Conservation (phyloP, 176 grass and related monocot species). For the Oropetium thomaeum region DNA sequence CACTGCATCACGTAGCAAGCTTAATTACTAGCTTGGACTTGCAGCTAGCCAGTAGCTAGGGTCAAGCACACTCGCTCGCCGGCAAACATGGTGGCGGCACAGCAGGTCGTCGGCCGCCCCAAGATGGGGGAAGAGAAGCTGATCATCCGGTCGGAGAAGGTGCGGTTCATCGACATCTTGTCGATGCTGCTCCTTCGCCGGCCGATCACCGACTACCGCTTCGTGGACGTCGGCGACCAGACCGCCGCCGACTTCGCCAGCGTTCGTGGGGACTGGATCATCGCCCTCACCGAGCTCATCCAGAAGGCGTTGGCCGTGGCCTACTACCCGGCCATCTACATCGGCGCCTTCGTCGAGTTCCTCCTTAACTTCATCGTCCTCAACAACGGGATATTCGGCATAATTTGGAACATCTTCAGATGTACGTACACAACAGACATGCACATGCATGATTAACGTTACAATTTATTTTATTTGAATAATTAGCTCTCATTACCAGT, state of each 20-base stretch:
- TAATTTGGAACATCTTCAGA: conserved; percentile 42
- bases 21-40: background rate
- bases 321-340: conserved; percentile 23
- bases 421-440: conserved; percentile 21
- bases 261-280: conserved; percentile 35
- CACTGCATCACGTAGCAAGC: background rate
- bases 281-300: conserved; percentile 31
- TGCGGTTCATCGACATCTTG: conserved; percentile 51
- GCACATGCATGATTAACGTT: background rate
- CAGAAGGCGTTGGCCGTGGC: conserved; percentile 31
- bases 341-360: conserved; percentile 45
- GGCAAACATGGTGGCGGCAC: background rate
- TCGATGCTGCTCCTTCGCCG: conserved; percentile 49
- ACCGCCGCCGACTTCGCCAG: conserved; percentile 8
- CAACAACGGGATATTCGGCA: conserved; percentile 56
- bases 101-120: background rate
- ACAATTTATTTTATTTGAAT: background rate
- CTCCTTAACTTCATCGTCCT: conserved; percentile 56
- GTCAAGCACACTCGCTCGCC: background rate
- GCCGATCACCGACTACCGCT: conserved; percentile 34
- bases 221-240: conserved; percentile 38
- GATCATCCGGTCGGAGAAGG: conserved; percentile 52
- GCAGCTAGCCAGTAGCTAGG: background rate
- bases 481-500: background rate
- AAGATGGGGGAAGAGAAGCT: conserved; percentile 52